Evolutionary conservation across 345 rosid species (phyloP).

Genomic region (Murraya paniculata): DNA sequence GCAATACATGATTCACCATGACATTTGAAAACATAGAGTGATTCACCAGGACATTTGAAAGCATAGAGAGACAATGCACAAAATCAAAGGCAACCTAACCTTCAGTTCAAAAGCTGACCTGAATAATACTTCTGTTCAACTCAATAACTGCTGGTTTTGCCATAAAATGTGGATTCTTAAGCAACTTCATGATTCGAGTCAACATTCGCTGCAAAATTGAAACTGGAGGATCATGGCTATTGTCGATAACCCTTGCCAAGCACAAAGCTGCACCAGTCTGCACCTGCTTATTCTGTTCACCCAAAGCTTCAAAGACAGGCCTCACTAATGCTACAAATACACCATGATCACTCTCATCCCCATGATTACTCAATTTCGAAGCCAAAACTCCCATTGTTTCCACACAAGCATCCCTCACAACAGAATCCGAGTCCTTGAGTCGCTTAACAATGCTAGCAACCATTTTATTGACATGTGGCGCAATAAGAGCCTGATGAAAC

Average conservation of each 20-base stretch:
- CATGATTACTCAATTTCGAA: constrained; percentile 42
- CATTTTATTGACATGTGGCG: constrained; percentile 65
- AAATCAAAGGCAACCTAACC: not conserved
- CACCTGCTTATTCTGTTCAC: constrained; percentile 85
- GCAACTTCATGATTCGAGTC: constrained; percentile 65
- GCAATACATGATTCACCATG: not conserved
- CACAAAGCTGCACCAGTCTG: constrained; percentile 88
- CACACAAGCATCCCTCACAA: constrained; percentile 83
- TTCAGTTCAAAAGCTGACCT: constrained; percentile 38
- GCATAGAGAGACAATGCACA: not conserved
- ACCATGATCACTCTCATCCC: constrained; percentile 39
- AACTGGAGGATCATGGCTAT: constrained; percentile 55
- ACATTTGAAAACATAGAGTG: not conserved
- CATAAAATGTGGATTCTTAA: constrained; percentile 76
- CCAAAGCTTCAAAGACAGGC: constrained; percentile 88
- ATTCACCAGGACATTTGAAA: not conserved
- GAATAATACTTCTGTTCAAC: constrained; percentile 70
- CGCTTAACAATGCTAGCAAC: constrained; percentile 72
- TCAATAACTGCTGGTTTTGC: constrained; percentile 83
- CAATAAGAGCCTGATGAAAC: constrained; percentile 47
- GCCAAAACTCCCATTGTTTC: constrained; percentile 76
- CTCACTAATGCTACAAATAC: constrained; percentile 63
- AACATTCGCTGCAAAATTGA: constrained; percentile 75
- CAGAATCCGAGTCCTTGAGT: constrained; percentile 84
- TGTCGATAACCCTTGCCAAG: constrained; percentile 75